These are phyloP conservation scores for Pseudogymnoascus destructans DNA, from an alignment of 2,329 filamentous ascomycete species.

Conservation along the genomic window DNA sequence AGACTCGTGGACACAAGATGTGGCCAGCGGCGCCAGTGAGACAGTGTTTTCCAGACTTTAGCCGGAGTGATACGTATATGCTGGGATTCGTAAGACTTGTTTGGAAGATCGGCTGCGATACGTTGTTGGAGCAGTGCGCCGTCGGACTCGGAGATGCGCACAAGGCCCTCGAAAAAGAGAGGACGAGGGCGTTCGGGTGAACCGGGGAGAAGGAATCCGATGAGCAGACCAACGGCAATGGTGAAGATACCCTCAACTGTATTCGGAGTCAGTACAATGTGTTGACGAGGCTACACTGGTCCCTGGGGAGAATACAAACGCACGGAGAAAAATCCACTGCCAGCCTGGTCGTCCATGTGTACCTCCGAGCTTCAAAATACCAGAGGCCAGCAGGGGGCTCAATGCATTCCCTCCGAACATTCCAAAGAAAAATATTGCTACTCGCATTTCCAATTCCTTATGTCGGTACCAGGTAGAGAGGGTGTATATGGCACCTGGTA, in stretches of 20 bases:
- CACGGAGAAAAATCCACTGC: constrained; percentile 16
- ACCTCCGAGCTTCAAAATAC: constrained; percentile 18
- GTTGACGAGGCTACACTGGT: no score
- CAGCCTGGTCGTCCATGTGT: constrained; percentile 13
- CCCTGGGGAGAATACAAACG: not conserved
- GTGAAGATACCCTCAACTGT: constrained; percentile 24
- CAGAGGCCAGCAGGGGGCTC: constrained; percentile 43
- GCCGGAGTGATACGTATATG: constrained; percentile 26
- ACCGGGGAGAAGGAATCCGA: constrained; percentile 30
- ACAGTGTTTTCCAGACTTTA: constrained; percentile 10
- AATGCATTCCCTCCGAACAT: constrained; percentile 47
- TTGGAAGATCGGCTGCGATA: constrained; percentile 31
- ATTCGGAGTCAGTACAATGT: not conserved
- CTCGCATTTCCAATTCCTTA: constrained; percentile 43
- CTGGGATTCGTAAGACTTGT: constrained; percentile 25
- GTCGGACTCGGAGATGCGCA: constrained; percentile 18
- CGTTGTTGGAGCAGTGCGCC: constrained; percentile 31
- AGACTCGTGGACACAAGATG: constrained; percentile 21
- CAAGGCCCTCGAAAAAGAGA: constrained; percentile 20
- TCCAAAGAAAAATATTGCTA: constrained; percentile 47
- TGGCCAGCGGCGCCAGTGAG: constrained; percentile 21
- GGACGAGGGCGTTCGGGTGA: constrained; percentile 27
- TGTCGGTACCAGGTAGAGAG: constrained; percentile 51
- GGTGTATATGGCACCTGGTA: constrained; percentile 43
- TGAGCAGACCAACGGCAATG: constrained; percentile 26